Percentiles rank a stretch among this genome's conserved stretches.
These are phyloP conservation scores for Tremellales sp. DNA, from an alignment of 1,284 basidiomycete genomes.

Conservation along the genomic window DNA sequence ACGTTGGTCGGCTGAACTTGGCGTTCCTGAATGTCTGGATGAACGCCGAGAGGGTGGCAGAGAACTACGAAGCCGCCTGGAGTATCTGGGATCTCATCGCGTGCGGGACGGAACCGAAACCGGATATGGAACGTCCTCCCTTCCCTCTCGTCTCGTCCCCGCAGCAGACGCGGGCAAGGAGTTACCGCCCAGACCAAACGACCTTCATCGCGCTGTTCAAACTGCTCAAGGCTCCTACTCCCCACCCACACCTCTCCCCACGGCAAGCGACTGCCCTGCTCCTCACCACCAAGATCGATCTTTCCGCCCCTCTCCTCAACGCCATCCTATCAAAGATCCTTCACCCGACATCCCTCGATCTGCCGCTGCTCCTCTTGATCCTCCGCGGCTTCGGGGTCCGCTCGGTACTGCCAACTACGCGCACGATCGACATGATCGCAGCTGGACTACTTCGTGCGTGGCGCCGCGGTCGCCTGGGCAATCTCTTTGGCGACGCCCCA, in stretches of 20 bases:
- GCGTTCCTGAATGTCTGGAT: conserved; percentile 26
- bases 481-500: neutral
- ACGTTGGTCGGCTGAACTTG: conserved; percentile 3
- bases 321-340: conserved; percentile 10
- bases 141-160: neutral
- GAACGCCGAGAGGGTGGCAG: conserved; percentile 19
- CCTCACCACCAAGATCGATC: neutral
- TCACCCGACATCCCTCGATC: neutral
- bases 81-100: conserved; percentile 17
- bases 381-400: neutral
- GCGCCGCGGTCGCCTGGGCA: neutral
- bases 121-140: neutral
- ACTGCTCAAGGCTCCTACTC: neutral
- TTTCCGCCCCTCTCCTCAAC: conserved; percentile 2
- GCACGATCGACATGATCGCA: conserved; percentile 8
- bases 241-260: conserved; percentile 3
- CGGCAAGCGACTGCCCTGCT: conserved; percentile 1
- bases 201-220: conserved; percentile 7
- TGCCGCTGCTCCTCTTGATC: conserved; percentile 7
- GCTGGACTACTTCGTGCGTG: conserved; percentile 6
- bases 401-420: neutral
- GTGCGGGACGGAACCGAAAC: neutral
- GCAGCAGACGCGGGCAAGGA: neutral
- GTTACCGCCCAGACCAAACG: conserved; percentile 1
- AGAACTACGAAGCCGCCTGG: conserved; percentile 9